phyloP scores from a whole-genome alignment of 306 rosid genomes.

The Cicer chorassanicum region DNA sequence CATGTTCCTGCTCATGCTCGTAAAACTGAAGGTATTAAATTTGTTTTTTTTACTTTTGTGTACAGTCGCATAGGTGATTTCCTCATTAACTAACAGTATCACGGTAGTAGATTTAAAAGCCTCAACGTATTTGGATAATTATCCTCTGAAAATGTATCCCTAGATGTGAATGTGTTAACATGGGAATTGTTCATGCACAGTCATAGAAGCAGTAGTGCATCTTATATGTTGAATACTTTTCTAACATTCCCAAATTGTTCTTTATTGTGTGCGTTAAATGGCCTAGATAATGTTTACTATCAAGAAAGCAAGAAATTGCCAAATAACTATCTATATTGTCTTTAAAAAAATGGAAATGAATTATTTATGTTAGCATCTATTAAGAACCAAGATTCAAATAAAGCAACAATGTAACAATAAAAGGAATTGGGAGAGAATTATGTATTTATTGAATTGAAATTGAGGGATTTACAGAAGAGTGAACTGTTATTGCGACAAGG shows the following conservation, averaged over 20 bases:
- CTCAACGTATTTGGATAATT: neutral
- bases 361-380: neutral
- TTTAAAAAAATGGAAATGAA: constrained; percentile 3
- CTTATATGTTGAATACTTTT: neutral
- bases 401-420: too few species aligned
- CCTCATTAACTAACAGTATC: constrained; percentile 25
- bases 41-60: constrained; percentile 22
- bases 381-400: too few species aligned
- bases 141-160: neutral
- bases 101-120: neutral
- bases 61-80: neutral
- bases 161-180: neutral
- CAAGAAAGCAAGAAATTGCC: constrained; percentile 11
- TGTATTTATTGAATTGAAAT: too few species aligned
- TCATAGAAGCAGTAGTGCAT: constrained; percentile 22
- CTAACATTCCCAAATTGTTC: constrained; percentile 38
- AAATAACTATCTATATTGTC: constrained; percentile 16
- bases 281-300: constrained; percentile 1
- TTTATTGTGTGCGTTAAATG: constrained; percentile 16
- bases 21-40: constrained; percentile 47
- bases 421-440: too few species aligned
- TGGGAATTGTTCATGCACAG: constrained; percentile 8
- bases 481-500: too few species aligned
- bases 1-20: constrained; percentile 46
- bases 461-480: too few species aligned